A percentile compares a stretch with the other conserved stretches of the same genome.
Evolutionary conservation across 768 basidiomycete species (phyloP).

Genomic region (Inosperma sp.): DNA sequence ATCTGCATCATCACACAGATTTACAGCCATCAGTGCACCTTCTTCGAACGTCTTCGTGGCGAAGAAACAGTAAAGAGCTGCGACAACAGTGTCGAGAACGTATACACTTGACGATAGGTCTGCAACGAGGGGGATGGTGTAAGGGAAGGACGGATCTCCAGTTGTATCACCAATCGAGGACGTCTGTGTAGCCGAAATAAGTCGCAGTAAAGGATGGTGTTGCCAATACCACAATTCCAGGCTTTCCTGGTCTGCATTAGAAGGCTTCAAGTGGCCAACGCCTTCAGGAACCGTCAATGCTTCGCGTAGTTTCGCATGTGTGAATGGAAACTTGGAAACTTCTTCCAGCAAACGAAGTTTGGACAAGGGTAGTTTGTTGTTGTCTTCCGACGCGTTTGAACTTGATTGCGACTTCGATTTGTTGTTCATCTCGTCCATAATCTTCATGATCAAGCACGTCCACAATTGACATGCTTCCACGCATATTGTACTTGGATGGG

Average conservation of each 20-base stretch:
- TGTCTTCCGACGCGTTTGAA: slow-evolving; percentile 6
- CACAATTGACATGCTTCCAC: slow-evolving; percentile 40
- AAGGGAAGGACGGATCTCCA: slow-evolving; percentile 9
- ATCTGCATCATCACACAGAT: too few species aligned
- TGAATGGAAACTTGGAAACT: slow-evolving; percentile 36
- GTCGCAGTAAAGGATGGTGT: slow-evolving; percentile 38
- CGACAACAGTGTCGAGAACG: slow-evolving; percentile 37
- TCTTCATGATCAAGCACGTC: too few species aligned
- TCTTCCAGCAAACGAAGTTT: slow-evolving; percentile 39
- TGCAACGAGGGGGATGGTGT: slow-evolving; percentile 27
- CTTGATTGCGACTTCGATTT: too few species aligned
- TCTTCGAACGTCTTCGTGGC: slow-evolving; percentile 39
- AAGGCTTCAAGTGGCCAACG: slow-evolving; percentile 28
- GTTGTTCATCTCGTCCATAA: slow-evolving; percentile 22
- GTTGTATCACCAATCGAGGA: too few species aligned
- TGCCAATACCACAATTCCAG: slow-evolving; percentile 31
- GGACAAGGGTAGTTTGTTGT: slow-evolving; percentile 21
- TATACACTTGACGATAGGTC: slow-evolving; percentile 37
- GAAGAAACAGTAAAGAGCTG: slow-evolving; percentile 44
- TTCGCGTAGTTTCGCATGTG: too few species aligned
- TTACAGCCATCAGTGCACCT: slow-evolving; percentile 41
- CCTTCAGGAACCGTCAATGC: too few species aligned
- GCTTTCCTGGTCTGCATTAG: slow-evolving; percentile 25
- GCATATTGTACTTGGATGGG: slow-evolving; percentile 39
- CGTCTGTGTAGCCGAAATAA: slow-evolving; percentile 30